Evolutionary conservation across 306 rosid species (phyloP).

Genomic region (Castanopsis chinensis): DNA sequence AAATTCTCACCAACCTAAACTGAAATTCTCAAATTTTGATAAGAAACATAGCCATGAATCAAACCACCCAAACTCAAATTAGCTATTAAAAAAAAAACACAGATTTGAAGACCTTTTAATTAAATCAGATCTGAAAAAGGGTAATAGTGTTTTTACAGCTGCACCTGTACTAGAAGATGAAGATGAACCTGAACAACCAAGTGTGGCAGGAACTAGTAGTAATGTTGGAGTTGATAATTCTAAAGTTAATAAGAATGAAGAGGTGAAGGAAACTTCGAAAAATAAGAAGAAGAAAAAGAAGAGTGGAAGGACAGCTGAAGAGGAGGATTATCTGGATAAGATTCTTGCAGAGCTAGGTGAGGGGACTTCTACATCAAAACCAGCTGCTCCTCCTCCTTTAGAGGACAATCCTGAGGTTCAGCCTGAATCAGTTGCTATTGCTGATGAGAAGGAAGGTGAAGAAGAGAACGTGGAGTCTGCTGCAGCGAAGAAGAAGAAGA

Average conservation of each 20-base stretch:
- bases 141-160: too few relatives aligned
- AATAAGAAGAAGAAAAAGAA: slow-evolving; percentile 92
- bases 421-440: slow-evolving; percentile 43
- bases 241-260: slow-evolving; percentile 49
- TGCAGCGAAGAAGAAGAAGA: slow-evolving; percentile 95
- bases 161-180: too few relatives aligned
- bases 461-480: slow-evolving; percentile 81
- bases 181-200: slow-evolving; percentile 48
- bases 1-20: too few relatives aligned
- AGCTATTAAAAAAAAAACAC: too few relatives aligned
- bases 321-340: slow-evolving; percentile 94
- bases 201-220: slow-evolving; percentile 30
- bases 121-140: too few relatives aligned
- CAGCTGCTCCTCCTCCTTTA: slow-evolving; percentile 37
- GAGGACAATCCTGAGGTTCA: slow-evolving; percentile 57
- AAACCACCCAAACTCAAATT: too few relatives aligned
- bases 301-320: slow-evolving; percentile 90
- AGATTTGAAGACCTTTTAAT: too few relatives aligned
- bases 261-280: slow-evolving; percentile 59
- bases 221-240: slow-evolving; percentile 27
- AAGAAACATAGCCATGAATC: too few relatives aligned
- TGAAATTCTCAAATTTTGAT: too few relatives aligned
- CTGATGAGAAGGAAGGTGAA: slow-evolving; percentile 73
- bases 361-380: slow-evolving; percentile 37
- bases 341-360: slow-evolving; percentile 96